phyloP scores from a whole-genome alignment of 257 asterid species.

The Coffea canephora region DNA sequence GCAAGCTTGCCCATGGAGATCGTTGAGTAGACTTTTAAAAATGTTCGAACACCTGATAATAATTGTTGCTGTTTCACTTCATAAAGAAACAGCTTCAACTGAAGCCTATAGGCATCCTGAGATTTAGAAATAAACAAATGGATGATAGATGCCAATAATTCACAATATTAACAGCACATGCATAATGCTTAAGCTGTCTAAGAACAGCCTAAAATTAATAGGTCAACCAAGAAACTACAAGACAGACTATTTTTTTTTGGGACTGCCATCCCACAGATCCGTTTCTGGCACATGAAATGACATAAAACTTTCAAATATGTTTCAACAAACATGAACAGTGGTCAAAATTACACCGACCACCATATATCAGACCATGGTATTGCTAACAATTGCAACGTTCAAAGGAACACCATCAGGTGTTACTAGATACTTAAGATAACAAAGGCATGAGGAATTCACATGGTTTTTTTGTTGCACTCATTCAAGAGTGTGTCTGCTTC shows the following conservation, averaged over 20 bases:
- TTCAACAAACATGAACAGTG: too few relatives aligned
- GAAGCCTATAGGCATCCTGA: slow-evolving; percentile 91
- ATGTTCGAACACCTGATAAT: slow-evolving; percentile 73
- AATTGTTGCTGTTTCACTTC: slow-evolving; percentile 97
- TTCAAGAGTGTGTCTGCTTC: not conserved
- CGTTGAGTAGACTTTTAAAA: slow-evolving; percentile 79
- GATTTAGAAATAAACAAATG: not conserved
- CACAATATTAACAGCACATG: not conserved
- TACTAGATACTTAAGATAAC: not conserved
- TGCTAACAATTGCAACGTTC: not conserved
- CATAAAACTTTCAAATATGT: not conserved
- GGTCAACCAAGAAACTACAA: too few relatives aligned
- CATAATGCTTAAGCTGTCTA: too few relatives aligned
- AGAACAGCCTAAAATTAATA: too few relatives aligned
- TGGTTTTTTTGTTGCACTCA: too few relatives aligned
- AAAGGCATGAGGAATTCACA: too few relatives aligned
- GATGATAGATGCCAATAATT: not conserved
- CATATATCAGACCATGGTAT: not conserved
- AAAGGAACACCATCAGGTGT: not conserved
- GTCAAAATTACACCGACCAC: not conserved
- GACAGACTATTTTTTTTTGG: too few relatives aligned
- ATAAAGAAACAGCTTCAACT: slow-evolving; percentile 77
- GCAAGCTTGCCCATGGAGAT: slow-evolving; percentile 85
- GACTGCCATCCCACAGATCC: not conserved
- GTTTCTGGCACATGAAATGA: not conserved